Base-by-base conservation (phyloP, 2,329 filamentous ascomycete genomes). In the Trichoderma lentiforme region DNA sequence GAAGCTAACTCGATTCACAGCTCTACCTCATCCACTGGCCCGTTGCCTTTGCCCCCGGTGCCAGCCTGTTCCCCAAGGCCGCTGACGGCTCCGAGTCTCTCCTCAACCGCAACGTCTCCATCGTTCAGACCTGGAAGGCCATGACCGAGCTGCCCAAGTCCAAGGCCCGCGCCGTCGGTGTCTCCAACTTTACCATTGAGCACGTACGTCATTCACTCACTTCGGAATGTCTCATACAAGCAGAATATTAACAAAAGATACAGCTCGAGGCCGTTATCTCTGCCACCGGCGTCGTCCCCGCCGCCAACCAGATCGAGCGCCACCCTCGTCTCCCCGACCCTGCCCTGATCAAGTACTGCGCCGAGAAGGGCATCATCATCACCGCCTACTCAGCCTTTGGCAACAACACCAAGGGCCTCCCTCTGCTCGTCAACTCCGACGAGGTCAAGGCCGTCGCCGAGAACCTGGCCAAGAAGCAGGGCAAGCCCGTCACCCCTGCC, bases 101-200 rank as follows among this genome's bases (percentile, higher is more conserved):
- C n/a, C 80, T 88, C 71, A 84, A 86, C 75, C 81, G 82, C 66
- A 77, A 74, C 47, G 81, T 84, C 56, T 81, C 82, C 71, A 78
- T 85, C 57, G 75, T 78, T 8, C 80, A 84, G 73, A 86, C 84
- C 34, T 86, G 84, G 84, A 82, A 82, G 78, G 83, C 83, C 68
- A 77, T 89, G 78, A 87, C 87, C 73, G 83, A 88, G 81, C 86
- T 91, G 18, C 86, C 87, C 73, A 88, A 85, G 75, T 84, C 83
- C 75, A 91, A 91, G 80, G 88, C 87, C 74, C 86, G 86, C 79
- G 89, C 90, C 82, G 89, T 93, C 76, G 91, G 91, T 78, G 90
- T 93, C 74, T 92, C 90, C 80, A 93, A 93, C 86, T 93, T 92
- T 78, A 87, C 85, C 78, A 88, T 92, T 79, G 86, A 87, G 80